Evolutionary conservation across 768 basidiomycete species (phyloP), one percentile per base, ranked within the genome.

Genomic region (Hericium rajendrae): DNA sequence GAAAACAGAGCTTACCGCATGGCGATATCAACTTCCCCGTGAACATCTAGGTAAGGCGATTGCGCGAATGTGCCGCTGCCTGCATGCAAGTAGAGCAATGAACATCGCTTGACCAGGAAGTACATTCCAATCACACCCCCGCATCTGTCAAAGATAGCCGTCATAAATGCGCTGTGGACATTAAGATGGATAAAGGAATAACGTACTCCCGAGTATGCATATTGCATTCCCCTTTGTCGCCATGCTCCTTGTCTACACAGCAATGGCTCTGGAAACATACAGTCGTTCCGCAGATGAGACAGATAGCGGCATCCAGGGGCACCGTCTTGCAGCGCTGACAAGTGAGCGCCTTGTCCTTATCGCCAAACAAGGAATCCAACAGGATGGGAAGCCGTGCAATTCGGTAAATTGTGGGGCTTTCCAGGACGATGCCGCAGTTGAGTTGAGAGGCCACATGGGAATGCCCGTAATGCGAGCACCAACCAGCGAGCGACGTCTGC

Each of bases 181-280:
- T 32, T 6, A 32, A 32, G 32, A 10, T 32, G 8, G 6, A 32
- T 32, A 32, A 32, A 10, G 5, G 41, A 13, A 46, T 9, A 9
- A 46, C 41, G 20, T 48, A 59, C 95, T 91, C 88, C 79, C 93
- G 78, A 53, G 87, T 90, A 68, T 98, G 97, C 77, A 89, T 82
- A 68, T 97, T 99, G 69, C 94, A 97, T 67, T 99, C 95, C 28
- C 95, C 97, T 24, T 86, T 75, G 41, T 74, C 73, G 15, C 78
- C 74, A 16, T 75, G 78, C 46, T 84, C 82, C 28, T 83, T 78
- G 53, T 93, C 92, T 62, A 77, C 74, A 68, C 97, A 99, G 66
- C 97, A 99, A 60, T 94, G 86, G 62, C 91, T 91, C 68, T 92
- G 88, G 75, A 94, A 80, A 67, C 97, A 98, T 10, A 88, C 83